Conservation (phyloP, 2,329 filamentous ascomycete species). For the Fusarium bactridioides region DNA sequence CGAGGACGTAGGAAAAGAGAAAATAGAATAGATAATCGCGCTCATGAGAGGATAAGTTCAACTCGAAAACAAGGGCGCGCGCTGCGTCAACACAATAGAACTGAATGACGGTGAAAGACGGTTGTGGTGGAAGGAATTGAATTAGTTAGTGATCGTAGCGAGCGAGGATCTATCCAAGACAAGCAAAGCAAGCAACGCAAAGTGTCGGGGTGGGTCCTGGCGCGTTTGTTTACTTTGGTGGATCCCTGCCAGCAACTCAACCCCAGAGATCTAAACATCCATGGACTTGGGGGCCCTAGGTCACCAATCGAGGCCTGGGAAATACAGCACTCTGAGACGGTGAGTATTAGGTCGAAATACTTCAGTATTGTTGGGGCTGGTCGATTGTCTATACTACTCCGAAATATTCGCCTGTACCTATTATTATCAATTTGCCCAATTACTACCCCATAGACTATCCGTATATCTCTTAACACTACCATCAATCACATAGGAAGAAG, state of each 20-base stretch:
- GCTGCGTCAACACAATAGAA: constrained; percentile 4
- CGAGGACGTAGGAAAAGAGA: neutral
- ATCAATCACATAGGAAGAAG: neutral
- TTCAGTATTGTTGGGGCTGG: neutral
- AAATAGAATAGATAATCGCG: constrained; percentile 21
- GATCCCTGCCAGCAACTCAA: constrained; percentile 4
- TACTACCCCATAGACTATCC: neutral
- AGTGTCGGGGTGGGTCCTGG: constrained; percentile 34
- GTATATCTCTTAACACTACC: neutral
- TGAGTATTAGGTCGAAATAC: neutral
- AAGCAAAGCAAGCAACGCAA: constrained; percentile 13
- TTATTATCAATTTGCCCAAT: neutral
- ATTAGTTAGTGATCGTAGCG: constrained; percentile 17
- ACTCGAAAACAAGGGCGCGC: constrained; percentile 1
- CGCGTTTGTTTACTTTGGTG: constrained; percentile 49
- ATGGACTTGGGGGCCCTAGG: neutral
- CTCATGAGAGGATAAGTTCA: constrained; percentile 30
- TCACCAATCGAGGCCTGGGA: neutral
- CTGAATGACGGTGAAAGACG: constrained; percentile 1
- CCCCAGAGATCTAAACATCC: constrained; percentile 29
- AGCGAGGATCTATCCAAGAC: constrained; percentile 8
- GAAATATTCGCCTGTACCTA: neutral
- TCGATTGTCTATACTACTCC: neutral
- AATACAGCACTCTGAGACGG: neutral
- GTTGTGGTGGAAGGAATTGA: constrained; percentile 33